Base-by-base conservation (phyloP, 345 rosid species). In the Syzygium oleosum region DNA sequence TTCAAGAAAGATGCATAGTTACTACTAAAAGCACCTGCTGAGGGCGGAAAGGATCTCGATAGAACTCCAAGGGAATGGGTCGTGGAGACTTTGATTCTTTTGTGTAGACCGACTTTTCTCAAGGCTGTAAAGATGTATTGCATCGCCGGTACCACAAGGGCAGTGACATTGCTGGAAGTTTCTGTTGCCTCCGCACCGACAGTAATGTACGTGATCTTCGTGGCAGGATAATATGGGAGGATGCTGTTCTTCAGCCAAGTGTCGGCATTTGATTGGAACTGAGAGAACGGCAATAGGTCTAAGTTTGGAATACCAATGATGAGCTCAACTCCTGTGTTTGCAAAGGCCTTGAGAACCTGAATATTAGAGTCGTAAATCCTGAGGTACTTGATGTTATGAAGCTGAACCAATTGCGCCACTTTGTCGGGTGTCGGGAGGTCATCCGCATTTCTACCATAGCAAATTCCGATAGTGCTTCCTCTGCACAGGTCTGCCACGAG, bases 391-490 rank as follows among this genome's bases (percentile, higher is more conserved):
- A 98, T 92, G 87, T 95, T 92, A 85, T 93, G 98, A 25, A 92
- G 96, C 73, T 91, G 91, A 73, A 96, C 89, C 86, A 96, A 85
- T 85, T 94, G 93, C 1, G 91, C 94, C 31, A 91, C 99, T 91
- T 96, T 96, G 78, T 93, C 92, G 5, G 97, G 97, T 14, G 99
- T 94, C 5, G 99, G 99, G 53, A 98, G 96, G 86, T 98, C 98
- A 91, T 98, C 99, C 11, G 98, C 99, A 91, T 95, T 95, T 92
- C 99, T 92, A 90, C 99, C 99, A 86, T 95, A 95, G 94, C 99
- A 98, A 77, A 96, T 94, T 49, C 99, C 99, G 43, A 96, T 89
- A 31, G 87, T 93, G 86, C 98, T 96, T 88, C 95, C 95, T 83
- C 85, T 49, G 88, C 99, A 94, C 83, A 88, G 87, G 85, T 85